Base-by-base conservation (phyloP, 1,284 basidiomycete genomes). In the Xanthoconium separans region DNA sequence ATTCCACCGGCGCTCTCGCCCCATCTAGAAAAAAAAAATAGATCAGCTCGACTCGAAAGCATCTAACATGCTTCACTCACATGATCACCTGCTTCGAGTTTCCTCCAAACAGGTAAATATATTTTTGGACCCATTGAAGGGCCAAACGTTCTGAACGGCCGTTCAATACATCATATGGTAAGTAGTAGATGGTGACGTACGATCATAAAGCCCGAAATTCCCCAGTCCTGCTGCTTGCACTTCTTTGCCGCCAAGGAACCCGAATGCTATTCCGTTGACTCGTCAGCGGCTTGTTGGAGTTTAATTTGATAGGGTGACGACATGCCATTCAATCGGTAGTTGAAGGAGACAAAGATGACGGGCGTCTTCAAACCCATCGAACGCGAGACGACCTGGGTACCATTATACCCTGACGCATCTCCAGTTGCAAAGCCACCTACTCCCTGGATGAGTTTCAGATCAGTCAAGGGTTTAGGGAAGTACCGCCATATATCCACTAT, bases 331-430 rank as follows among this genome's bases (percentile, higher is more conserved):
- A 73, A 44, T 27, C 71, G 66, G 60, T 73, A 71, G 57, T 73
- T 74, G 58, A 70, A 55, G 2, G 72, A 67, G 2, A 71, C 70
- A 16, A 65, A 64, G 36, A 74, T 54, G 39, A 66, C 58, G 0
- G 68, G 65, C 30, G 61, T 59, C 49, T 56, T 57, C 34, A 67
- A 51, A 16, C 39, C 30, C 31, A 63, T 33, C 2, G 65, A 70
- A 12, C 65, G 59, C 4, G 56, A 59, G 15, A 70, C 62, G n/a
- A 69, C 55, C n/a, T 49, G 46, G 22, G 60, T 62, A 0, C 65
- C 64, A 22, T 63, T 56, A 37, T 54, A 59, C 12, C 20, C 52
- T 3, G 60, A 65, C 2, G 61, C 49, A 43, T 64, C 63, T 16
- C 63, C 61, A 15, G 3, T 37, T 48, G 47, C 53, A 20, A 64